Evolutionary conservation across 2,329 filamentous ascomycete genomes (phyloP).

Genomic region (Epichloe aotearoae): DNA sequence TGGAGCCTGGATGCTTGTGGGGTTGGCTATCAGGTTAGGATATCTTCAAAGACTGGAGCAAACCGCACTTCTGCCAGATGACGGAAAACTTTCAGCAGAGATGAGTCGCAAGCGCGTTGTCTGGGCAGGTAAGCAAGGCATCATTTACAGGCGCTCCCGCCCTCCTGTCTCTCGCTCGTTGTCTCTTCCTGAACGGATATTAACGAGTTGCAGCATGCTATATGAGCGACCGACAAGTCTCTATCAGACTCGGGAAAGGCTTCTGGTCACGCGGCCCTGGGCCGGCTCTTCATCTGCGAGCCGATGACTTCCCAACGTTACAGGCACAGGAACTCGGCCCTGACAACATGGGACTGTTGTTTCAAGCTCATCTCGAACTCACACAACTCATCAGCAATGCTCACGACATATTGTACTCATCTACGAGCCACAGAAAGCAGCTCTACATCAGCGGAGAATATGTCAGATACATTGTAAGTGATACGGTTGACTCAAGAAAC

Average conservation of each 20-base stretch:
- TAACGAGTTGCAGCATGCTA: slow-evolving; percentile 35
- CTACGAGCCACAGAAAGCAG: slow-evolving; percentile 54
- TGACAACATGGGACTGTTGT: slow-evolving; percentile 55
- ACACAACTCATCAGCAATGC: slow-evolving; percentile 63
- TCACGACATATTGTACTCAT: slow-evolving; percentile 61
- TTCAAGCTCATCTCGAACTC: slow-evolving; percentile 58
- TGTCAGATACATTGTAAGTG: slow-evolving; percentile 50
- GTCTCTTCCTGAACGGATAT: not conserved
- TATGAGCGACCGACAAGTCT: slow-evolving; percentile 54
- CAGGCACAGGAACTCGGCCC: slow-evolving; percentile 43
- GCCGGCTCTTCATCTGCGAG: slow-evolving; percentile 48
- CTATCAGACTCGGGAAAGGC: slow-evolving; percentile 56
- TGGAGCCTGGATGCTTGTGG: slow-evolving; percentile 67
- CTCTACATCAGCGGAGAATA: slow-evolving; percentile 60
- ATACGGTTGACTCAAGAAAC: not conserved
- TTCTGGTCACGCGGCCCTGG: slow-evolving; percentile 64
- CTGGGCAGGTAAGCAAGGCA: slow-evolving; percentile 40
- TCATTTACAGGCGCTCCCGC: too few species aligned
- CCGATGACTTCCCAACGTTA: slow-evolving; percentile 55
- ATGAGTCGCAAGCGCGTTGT: slow-evolving; percentile 52
- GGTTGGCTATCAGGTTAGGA: slow-evolving; percentile 53
- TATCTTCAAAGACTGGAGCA: slow-evolving; percentile 59
- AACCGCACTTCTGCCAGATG: slow-evolving; percentile 50
- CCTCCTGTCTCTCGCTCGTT: too few species aligned
- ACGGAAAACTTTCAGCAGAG: slow-evolving; percentile 42